phyloP scores from a whole-genome alignment of 306 rosid genomes.

The Malus asiatica region DNA sequence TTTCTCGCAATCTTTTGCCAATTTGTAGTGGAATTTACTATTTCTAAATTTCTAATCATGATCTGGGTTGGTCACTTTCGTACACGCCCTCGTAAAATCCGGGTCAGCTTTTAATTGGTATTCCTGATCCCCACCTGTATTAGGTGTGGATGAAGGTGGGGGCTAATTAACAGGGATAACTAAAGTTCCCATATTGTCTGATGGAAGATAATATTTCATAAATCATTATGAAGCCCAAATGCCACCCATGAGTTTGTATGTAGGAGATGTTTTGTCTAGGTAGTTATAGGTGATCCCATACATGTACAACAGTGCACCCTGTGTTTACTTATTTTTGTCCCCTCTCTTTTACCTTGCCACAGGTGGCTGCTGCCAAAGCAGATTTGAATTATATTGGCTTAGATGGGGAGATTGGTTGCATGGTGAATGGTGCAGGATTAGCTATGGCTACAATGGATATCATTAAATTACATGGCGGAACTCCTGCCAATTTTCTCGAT shows the following conservation, averaged over 20 bases:
- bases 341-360: constrained; percentile 25
- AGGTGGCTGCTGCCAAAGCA: constrained; percentile 94
- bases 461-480: constrained; percentile 91
- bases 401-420: constrained; percentile 99
- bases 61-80: not conserved
- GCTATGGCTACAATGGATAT: constrained; percentile 99
- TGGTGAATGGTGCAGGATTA: constrained; percentile 99
- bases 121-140: not conserved
- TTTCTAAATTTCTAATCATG: not conserved
- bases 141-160: not conserved
- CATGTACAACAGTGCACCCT: not conserved
- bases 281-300: not conserved
- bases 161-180: not conserved
- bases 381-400: constrained; percentile 92
- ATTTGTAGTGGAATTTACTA: not conserved
- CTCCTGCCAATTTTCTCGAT: constrained; percentile 98
- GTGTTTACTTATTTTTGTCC: not conserved
- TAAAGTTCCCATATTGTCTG: not conserved
- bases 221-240: not conserved
- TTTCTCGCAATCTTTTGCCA: not conserved
- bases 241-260: not conserved
- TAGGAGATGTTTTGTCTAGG: not conserved
- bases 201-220: not conserved
- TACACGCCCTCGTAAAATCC: not conserved
- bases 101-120: not conserved